Percentiles rank a stretch among this genome's conserved stretches.
These are phyloP conservation scores for Colletotrichum neosansevieriae DNA, from an alignment of 2,329 filamentous ascomycete species.

Conservation along the genomic window DNA sequence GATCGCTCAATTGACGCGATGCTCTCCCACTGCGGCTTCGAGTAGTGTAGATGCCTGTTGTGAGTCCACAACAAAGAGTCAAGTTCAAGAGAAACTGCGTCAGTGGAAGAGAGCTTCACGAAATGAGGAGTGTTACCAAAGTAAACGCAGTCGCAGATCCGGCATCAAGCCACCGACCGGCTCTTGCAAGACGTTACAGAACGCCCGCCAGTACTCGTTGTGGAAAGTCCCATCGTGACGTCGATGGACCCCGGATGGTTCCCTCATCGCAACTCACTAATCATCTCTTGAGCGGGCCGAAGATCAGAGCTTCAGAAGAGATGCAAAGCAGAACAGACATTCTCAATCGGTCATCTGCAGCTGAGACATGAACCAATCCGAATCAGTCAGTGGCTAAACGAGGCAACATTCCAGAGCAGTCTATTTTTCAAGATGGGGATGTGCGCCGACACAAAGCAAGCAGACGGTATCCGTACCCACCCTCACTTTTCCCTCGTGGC, in stretches of 20 bases:
- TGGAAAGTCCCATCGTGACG: neutral
- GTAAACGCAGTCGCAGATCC: too few relatives aligned
- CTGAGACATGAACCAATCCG: constrained; percentile 1
- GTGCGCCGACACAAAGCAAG: neutral
- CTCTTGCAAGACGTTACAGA: too few relatives aligned
- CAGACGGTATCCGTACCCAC: too few relatives aligned
- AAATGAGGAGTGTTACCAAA: too few relatives aligned
- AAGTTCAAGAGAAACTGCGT: too few relatives aligned
- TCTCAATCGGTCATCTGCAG: neutral
- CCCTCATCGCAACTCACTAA: constrained; percentile 6
- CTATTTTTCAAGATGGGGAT: constrained; percentile 12
- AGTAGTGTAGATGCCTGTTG: too few relatives aligned
- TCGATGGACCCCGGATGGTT: neutral
- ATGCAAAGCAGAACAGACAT: constrained; percentile 10
- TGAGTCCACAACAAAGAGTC: too few relatives aligned
- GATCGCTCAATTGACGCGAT: too few relatives aligned
- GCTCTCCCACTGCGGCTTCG: too few relatives aligned
- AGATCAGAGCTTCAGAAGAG: constrained; percentile 33
- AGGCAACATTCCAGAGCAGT: neutral
- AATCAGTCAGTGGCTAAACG: neutral
- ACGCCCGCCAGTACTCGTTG: too few relatives aligned
- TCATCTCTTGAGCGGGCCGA: constrained; percentile 18
- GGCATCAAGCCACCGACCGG: too few relatives aligned
- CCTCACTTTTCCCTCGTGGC: constrained; percentile 9
- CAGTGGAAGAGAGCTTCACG: too few relatives aligned